Base-by-base conservation (phyloP, 176 grass and related monocot species). In the Aegilops tauschii region DNA sequence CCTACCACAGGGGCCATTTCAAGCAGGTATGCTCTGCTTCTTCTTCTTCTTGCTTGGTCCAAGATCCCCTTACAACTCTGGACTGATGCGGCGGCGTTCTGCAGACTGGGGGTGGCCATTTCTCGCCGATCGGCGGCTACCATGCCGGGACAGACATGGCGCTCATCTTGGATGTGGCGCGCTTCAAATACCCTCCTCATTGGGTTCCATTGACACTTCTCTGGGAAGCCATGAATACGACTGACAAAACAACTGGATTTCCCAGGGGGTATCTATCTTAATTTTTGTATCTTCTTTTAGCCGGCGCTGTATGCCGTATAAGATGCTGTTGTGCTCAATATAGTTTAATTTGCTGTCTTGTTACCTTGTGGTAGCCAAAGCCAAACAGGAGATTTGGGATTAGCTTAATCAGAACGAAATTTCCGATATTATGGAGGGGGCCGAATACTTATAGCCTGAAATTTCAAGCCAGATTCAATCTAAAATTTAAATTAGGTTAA, bases 181-280 rank as follows among this genome's bases (percentile, higher is more conserved):
- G 96, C 31, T 98, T 98, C 81, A 96, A 98, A 49, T 98, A 98
- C 78, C 93, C 93, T 77, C 92, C 96, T 3, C 96, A 98, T 40
- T 98, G 93, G 96, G 96, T 96, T 63, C 93, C 93, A 45, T 28
- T 98, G 77, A 17, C 82, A 64, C 90, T 96, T 50, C 93, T 98
- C 67, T 98, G 96, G 93, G 91, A 94, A 84, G 96, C 96, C 49
- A 96, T 98, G 89, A 89, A 95, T 86, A 91, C 96, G n/a, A 72
- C 85, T 54, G 93, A 98, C 84, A 82, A 96, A 66, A 75, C 92
- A 68, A 98, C 96, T 64, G 90, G 92, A 21, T 69, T 84, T 78
- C 79, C 50, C 40, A 92, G 96, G 78, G 96, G 96, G 96, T 96
- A 79, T 70, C 28, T 45, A 21, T 72, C 29, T 16, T 47, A 47